Percentiles rank a stretch among this genome's conserved stretches.
Conservation (phyloP, 2,329 filamentous ascomycete species). For the Ascochyta clinopodiicola region DNA sequence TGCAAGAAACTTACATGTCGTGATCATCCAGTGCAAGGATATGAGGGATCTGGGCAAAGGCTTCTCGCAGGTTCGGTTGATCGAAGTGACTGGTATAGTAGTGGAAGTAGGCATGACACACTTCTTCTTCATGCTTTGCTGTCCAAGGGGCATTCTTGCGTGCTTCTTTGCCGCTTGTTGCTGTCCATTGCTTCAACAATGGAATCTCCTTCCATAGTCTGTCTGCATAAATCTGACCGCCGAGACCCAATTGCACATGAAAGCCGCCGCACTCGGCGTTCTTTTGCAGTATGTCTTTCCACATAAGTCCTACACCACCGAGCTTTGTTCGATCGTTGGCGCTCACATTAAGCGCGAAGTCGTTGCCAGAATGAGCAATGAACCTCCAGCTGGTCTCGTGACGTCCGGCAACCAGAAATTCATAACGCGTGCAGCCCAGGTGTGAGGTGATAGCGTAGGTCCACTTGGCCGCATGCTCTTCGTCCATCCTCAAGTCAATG, state of each 20-base stretch:
- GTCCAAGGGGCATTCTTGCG: constrained; percentile 92
- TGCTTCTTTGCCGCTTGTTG: constrained; percentile 90
- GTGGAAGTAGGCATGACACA: constrained; percentile 95
- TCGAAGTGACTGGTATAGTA: constrained; percentile 99
- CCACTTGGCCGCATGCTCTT: constrained; percentile 80
- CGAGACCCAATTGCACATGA: constrained; percentile 89
- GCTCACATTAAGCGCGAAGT: constrained; percentile 87
- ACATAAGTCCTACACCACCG: constrained; percentile 93
- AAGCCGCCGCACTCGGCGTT: constrained; percentile 96
- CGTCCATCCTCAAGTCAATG: constrained; percentile 86
- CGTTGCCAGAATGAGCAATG: constrained; percentile 93
- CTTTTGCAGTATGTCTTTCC: constrained; percentile 98
- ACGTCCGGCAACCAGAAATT: constrained; percentile 91
- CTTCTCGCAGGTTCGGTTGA: constrained; percentile 90
- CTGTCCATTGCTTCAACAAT: constrained; percentile 91
- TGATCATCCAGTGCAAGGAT: constrained; percentile 93
- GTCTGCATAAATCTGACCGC: constrained; percentile 95
- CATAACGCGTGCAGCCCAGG: constrained; percentile 95
- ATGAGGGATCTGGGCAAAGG: constrained; percentile 96
- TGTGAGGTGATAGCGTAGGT: constrained; percentile 98
- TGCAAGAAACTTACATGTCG: constrained; percentile 79
- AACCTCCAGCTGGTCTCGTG: constrained; percentile 94
- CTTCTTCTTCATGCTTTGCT: constrained; percentile 92
- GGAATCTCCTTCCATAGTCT: constrained; percentile 96
- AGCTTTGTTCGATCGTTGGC: constrained; percentile 84